These are phyloP conservation scores for Breynia disticha DNA, from an alignment of 441 rosid genomes.

Conservation along the genomic window DNA sequence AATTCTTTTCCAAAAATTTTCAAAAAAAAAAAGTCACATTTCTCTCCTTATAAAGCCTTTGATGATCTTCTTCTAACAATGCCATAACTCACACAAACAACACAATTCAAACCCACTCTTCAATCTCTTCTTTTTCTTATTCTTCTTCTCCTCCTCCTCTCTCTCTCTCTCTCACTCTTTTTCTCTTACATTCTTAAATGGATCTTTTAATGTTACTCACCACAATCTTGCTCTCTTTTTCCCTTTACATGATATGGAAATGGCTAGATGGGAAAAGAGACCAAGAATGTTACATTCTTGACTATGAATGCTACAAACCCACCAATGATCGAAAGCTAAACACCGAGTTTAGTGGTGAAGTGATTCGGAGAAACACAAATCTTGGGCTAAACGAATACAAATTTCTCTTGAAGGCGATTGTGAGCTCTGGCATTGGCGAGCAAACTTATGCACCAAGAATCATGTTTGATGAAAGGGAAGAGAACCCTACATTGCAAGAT, in stretches of 20 bases:
- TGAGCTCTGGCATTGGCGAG: slow-evolving; percentile 75
- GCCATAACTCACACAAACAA: not conserved
- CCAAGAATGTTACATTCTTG: slow-evolving; percentile 62
- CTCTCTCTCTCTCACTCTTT: slow-evolving; percentile 2
- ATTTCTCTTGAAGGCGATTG: slow-evolving; percentile 76
- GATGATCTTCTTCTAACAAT: slow-evolving; percentile 12
- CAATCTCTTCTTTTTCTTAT: not conserved
- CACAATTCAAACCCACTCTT: not conserved
- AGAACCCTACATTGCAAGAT: slow-evolving; percentile 41
- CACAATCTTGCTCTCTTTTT: slow-evolving; percentile 27
- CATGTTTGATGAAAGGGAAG: slow-evolving; percentile 51
- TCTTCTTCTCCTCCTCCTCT: slow-evolving; percentile 1
- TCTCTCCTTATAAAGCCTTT: slow-evolving; percentile 16
- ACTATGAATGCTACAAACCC: slow-evolving; percentile 70
- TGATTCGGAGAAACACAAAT: slow-evolving; percentile 46
- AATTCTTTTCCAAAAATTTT: no score
- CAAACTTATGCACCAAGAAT: slow-evolving; percentile 60
- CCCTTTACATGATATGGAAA: slow-evolving; percentile 24
- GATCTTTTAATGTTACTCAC: slow-evolving; percentile 27
- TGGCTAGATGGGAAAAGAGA: slow-evolving; percentile 31
- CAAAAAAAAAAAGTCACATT: no score
- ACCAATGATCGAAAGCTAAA: slow-evolving; percentile 47
- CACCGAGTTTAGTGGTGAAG: slow-evolving; percentile 46
- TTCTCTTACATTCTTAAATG: slow-evolving; percentile 26
- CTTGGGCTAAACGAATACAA: slow-evolving; percentile 74